A percentile compares a stretch with the other conserved stretches of the same genome.
phyloP scores from a whole-genome alignment of 2,329 filamentous ascomycete species.

The Samsoniella hepiali region DNA sequence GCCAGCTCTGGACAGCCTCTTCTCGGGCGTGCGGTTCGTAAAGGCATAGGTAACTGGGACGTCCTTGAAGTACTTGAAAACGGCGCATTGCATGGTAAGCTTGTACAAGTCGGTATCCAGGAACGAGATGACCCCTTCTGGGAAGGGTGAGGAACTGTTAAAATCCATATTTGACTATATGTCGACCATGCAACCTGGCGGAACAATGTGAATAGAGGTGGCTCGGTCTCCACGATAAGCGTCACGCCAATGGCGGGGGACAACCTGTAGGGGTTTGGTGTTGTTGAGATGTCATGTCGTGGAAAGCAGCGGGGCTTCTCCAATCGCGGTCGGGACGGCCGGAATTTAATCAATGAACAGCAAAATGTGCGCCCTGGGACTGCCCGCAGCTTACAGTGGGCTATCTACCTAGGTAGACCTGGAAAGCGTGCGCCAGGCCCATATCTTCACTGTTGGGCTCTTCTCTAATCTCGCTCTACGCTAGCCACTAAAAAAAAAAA shows the following conservation, averaged over 20 bases:
- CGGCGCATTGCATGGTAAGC: constrained; percentile 96
- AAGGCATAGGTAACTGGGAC: constrained; percentile 85
- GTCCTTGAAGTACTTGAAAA: constrained; percentile 86
- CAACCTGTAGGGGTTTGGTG: background rate
- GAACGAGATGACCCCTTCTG: constrained; percentile 77
- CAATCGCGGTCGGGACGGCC: background rate
- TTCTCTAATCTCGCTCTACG: no score
- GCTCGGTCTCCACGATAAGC: constrained; percentile 7
- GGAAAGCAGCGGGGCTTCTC: background rate
- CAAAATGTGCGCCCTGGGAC: background rate
- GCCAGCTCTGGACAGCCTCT: constrained; percentile 80
- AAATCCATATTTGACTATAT: constrained; percentile 52
- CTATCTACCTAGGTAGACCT: no score
- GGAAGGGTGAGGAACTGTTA: constrained; percentile 62
- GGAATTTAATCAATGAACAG: background rate
- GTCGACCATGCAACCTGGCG: background rate
- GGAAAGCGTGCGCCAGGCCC: no score
- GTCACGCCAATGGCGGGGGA: background rate
- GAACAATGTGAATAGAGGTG: background rate
- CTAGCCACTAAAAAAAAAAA: no score
- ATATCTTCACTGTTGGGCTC: no score
- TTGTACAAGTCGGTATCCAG: constrained; percentile 89
- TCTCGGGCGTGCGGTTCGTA: constrained; percentile 91
- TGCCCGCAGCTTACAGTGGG: background rate
- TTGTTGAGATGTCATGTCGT: no score